Conservation (phyloP, 148 eudicot species). For the Diospyros kaki region DNA sequence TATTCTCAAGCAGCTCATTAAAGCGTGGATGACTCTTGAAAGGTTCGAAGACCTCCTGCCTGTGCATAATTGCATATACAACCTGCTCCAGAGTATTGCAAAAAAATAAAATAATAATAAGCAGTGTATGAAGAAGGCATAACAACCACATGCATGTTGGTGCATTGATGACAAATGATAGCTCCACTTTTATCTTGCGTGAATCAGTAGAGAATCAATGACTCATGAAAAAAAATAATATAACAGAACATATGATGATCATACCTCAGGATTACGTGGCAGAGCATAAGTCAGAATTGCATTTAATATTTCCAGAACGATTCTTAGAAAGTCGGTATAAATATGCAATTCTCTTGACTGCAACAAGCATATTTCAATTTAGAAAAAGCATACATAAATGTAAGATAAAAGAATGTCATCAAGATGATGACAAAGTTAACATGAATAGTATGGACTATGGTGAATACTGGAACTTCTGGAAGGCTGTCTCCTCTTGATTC, state of each 20-base stretch:
- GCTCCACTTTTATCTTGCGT: conserved; percentile 1
- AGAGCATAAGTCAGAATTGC: conserved; percentile 85
- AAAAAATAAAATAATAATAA: not conserved
- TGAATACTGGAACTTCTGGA: conserved; percentile 46
- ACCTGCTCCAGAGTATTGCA: conserved; percentile 46
- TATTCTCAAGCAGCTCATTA: conserved; percentile 85
- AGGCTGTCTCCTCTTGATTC: conserved; percentile 39
- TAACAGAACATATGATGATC: not conserved
- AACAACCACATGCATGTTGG: not conserved
- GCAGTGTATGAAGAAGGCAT: not conserved
- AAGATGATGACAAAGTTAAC: not conserved
- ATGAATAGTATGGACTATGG: not conserved
- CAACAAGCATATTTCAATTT: conserved; percentile 14
- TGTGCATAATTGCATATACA: conserved; percentile 92
- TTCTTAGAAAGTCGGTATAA: conserved; percentile 81
- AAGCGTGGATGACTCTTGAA: conserved; percentile 88
- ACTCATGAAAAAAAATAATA: not conserved
- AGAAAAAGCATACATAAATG: not conserved
- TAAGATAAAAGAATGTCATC: not conserved
- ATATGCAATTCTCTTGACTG: conserved; percentile 92
- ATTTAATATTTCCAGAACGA: conserved; percentile 86
- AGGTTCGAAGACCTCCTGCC: conserved; percentile 92
- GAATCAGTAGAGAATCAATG: not conserved
- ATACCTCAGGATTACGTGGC: conserved; percentile 97
- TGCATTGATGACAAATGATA: not conserved